Base-by-base conservation (phyloP, 306 rosid genomes). In the Astragalus glycyphyllos region DNA sequence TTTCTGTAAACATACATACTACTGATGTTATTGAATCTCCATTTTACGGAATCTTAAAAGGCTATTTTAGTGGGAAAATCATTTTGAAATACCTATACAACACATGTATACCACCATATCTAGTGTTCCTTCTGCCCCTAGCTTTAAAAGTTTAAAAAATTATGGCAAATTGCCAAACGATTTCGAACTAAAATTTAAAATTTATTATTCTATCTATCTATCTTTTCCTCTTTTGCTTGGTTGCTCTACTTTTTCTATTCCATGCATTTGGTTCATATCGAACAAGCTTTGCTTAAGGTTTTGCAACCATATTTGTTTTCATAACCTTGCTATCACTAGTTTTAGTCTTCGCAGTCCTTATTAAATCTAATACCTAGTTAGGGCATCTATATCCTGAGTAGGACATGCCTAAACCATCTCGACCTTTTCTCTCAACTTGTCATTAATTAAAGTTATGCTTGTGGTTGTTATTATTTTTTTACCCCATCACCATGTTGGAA, bases 11-110 rank as follows among this genome's bases (percentile, higher is more conserved):
- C 48, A 29, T 65, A 3, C 31, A 3, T 26, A 26, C 31, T 26
- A 26, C 31, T 26, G 31, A 26, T 26, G 4, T 50, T 17, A 37
- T 42, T 10, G 65, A 26, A 40, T 16, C 38, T 57, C 32, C 17
- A 11, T 53, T 53, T 2, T 32, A 38, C 42, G 16, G 34, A 26
- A 13, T 62, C 34, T 5, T 62, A 44, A 62, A 50, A 62, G 4
- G 40, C 13, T 42, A 54, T 54, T 44, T 26, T 40, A 48, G 10
- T 35, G 10, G 20, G 34, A 29, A 63, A 57, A 53, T 74, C 13
- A 7, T 55, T 64, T 64, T 15, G 26, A 29, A 64, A 29, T 64
- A 74, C 47, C 57, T 31, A 62, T 12, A 29, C 16, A 37, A 31
- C 20, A 49, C n/a, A 5, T 50, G 54, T 11, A 26, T 14, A 13